phyloP scores from a whole-genome alignment of 2,329 filamentous ascomycete species.

The Colletotrichum sp. region DNA sequence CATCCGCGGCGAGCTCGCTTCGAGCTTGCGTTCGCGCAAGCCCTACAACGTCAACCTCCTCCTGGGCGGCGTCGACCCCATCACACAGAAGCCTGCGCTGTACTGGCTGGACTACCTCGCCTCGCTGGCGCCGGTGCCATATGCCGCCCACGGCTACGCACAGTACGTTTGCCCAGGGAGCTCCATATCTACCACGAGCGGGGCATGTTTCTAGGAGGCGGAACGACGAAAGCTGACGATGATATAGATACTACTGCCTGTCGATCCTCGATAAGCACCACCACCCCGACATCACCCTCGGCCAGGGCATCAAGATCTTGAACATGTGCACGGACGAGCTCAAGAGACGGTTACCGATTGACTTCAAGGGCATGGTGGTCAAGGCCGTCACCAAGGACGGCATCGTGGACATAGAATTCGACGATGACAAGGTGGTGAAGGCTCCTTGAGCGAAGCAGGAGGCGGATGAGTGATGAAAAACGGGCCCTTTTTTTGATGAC shows the following conservation, averaged over 20 bases:
- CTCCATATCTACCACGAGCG: slow-evolving; percentile 19
- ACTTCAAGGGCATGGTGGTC: slow-evolving; percentile 96
- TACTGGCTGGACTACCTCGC: slow-evolving; percentile 99
- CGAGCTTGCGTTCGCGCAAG: slow-evolving; percentile 86
- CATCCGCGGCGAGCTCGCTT: slow-evolving; percentile 91
- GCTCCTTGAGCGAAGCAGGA: slow-evolving; percentile 49
- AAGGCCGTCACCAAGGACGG: slow-evolving; percentile 97
- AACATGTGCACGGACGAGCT: slow-evolving; percentile 96
- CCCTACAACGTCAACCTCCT: slow-evolving; percentile 98
- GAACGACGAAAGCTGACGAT: slow-evolving; percentile 25
- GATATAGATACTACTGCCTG: slow-evolving; percentile 89
- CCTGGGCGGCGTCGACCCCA: slow-evolving; percentile 90
- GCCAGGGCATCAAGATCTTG: slow-evolving; percentile 89
- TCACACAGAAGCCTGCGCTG: slow-evolving; percentile 86
- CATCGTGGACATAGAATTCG: slow-evolving; percentile 82
- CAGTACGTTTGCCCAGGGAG: slow-evolving; percentile 67
- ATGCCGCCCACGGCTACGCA: slow-evolving; percentile 97
- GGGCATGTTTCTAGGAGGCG: neutral
- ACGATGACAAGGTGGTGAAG: slow-evolving; percentile 77
- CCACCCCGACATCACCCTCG: slow-evolving; percentile 89
- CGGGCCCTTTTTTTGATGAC: neutral
- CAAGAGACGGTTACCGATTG: slow-evolving; percentile 94
- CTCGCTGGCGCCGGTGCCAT: slow-evolving; percentile 84
- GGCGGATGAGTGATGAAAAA: slow-evolving; percentile 14
- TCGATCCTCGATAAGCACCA: slow-evolving; percentile 99